Evolutionary conservation across 768 basidiomycete genomes (phyloP).

Genomic region (Piloderma croceum): DNA sequence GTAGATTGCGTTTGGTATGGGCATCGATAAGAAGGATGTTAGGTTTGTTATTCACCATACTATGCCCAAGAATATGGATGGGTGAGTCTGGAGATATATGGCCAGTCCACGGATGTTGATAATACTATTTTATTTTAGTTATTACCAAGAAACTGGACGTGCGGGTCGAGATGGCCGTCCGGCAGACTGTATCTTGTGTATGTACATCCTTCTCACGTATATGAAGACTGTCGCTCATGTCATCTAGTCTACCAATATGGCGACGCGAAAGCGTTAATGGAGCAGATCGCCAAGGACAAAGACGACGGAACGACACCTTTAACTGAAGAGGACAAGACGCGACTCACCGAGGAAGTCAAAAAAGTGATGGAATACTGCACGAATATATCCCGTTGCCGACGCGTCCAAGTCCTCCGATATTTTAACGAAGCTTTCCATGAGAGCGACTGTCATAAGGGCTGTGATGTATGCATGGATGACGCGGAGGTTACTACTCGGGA

Average conservation of each 20-base stretch:
- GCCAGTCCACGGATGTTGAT: not conserved
- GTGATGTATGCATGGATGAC: slow-evolving; percentile 76
- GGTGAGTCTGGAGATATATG: slow-evolving; percentile 50
- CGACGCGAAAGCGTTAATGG: too few relatives aligned
- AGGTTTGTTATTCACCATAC: slow-evolving; percentile 83
- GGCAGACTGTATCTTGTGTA: slow-evolving; percentile 86
- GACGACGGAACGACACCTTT: slow-evolving; percentile 36
- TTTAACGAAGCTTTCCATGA: slow-evolving; percentile 80
- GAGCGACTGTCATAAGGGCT: slow-evolving; percentile 57
- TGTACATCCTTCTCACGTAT: slow-evolving; percentile 20
- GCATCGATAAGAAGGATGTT: slow-evolving; percentile 85
- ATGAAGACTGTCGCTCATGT: too few relatives aligned
- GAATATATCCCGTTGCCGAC: slow-evolving; percentile 81
- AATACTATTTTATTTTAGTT: slow-evolving; percentile 36
- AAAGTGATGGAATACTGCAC: slow-evolving; percentile 75
- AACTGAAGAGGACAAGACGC: slow-evolving; percentile 50
- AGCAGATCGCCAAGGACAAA: slow-evolving; percentile 30
- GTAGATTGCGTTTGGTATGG: slow-evolving; percentile 96
- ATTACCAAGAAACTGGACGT: slow-evolving; percentile 95
- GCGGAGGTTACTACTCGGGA: slow-evolving; percentile 45
- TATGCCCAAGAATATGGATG: slow-evolving; percentile 78
- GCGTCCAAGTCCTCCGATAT: slow-evolving; percentile 80
- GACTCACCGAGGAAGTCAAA: slow-evolving; percentile 58
- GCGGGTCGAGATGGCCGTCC: slow-evolving; percentile 87
- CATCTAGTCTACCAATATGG: too few relatives aligned